Evolutionary conservation across 805 yeast species (phyloP).

Genomic region (Pichia gijzeniarum): DNA sequence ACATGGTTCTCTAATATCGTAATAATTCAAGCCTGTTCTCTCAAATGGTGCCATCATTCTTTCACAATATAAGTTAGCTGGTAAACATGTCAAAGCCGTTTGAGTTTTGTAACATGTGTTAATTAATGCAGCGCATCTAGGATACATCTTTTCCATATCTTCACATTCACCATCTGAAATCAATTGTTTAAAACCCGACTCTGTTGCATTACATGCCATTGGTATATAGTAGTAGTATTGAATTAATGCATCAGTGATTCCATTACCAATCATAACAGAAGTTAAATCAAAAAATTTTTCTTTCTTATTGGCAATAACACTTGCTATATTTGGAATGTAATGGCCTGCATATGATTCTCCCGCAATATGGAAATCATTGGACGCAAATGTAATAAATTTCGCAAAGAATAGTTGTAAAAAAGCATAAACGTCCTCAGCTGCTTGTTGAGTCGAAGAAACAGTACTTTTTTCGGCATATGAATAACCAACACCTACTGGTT

Average conservation of each 20-base stretch:
- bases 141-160: constrained; percentile 57
- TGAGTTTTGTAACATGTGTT: constrained; percentile 71
- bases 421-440: constrained; percentile 77
- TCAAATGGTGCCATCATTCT: constrained; percentile 77
- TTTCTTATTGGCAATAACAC: constrained; percentile 65
- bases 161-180: constrained; percentile 75
- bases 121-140: constrained; percentile 72
- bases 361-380: constrained; percentile 69
- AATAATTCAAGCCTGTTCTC: constrained; percentile 82
- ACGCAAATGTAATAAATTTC: constrained; percentile 56
- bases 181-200: constrained; percentile 75
- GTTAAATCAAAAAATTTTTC: constrained; percentile 53
- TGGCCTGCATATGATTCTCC: constrained; percentile 96
- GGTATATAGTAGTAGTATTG: constrained; percentile 79
- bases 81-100: constrained; percentile 80
- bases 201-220: constrained; percentile 79
- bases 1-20: constrained; percentile 81
- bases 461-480: constrained; percentile 42
- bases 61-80: constrained; percentile 87
- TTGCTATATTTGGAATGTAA: constrained; percentile 85
- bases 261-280: constrained; percentile 85
- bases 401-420: constrained; percentile 74
- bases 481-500: constrained; percentile 83
- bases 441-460: constrained; percentile 69
- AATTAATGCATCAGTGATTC: constrained; percentile 77